phyloP scores from a whole-genome alignment of 164 flowering plant species.

The Berberis vulgaris region DNA sequence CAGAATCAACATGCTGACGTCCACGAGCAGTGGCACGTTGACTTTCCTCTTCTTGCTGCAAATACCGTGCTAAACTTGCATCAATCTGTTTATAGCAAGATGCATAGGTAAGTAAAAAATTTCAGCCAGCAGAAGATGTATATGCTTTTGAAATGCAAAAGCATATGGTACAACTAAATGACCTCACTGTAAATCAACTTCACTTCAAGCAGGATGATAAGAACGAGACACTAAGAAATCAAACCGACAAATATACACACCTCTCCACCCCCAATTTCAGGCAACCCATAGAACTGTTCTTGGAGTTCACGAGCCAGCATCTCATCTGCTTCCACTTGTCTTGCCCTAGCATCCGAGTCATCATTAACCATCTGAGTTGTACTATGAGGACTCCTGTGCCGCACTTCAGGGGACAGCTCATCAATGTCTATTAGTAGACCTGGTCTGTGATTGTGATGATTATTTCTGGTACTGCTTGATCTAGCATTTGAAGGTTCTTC shows the following conservation, averaged over 20 bases:
- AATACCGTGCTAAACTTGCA: conserved; percentile 46
- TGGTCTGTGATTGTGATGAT: conserved; percentile 9
- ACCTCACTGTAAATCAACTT: neutral
- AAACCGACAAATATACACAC: conserved; percentile 18
- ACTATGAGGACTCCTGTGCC: conserved; percentile 9
- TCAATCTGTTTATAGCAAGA: conserved; percentile 37
- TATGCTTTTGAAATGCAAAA: too few species aligned
- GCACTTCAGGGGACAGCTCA: conserved; percentile 35
- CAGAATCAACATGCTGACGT: conserved; percentile 22
- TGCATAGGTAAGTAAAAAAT: neutral
- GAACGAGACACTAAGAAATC: neutral
- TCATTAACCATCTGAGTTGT: conserved; percentile 13
- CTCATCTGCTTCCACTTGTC: conserved; percentile 90
- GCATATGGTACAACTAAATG: neutral
- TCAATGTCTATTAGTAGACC: conserved; percentile 42
- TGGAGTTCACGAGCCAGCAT: conserved; percentile 83
- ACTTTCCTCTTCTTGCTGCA: conserved; percentile 49
- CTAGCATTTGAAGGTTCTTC: conserved; percentile 30
- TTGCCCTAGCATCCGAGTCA: conserved; percentile 38
- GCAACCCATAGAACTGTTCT: conserved; percentile 64
- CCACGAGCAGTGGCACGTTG: conserved; percentile 19
- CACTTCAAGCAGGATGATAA: neutral
- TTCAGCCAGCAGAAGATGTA: too few species aligned
- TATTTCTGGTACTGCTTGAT: conserved; percentile 20
- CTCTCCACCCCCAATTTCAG: conserved; percentile 34